These are phyloP conservation scores for Daldinia childiae DNA, from an alignment of 495 filamentous ascomycete species.

Conservation along the genomic window DNA sequence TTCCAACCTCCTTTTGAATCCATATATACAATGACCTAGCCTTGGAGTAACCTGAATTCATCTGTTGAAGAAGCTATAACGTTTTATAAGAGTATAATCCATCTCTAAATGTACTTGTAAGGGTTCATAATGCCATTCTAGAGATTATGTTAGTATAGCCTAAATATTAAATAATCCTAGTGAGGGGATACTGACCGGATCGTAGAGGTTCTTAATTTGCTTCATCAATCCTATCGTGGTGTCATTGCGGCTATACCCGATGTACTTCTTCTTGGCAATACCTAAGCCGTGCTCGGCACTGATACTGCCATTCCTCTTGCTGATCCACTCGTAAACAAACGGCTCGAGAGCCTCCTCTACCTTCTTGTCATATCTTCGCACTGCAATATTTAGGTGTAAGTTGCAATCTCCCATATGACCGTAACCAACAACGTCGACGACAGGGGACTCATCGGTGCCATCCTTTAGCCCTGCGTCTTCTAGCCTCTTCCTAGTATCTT, in stretches of 20 bases:
- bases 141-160: constrained; percentile 15
- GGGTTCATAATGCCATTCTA: constrained; percentile 94
- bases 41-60: not conserved
- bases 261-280: constrained; percentile 91
- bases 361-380: constrained; percentile 81
- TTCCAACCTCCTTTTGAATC: not conserved
- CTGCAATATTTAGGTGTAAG: constrained; percentile 88
- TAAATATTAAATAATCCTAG: not conserved
- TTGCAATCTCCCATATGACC: constrained; percentile 98
- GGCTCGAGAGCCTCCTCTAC: constrained; percentile 93
- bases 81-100: constrained; percentile 4
- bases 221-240: constrained; percentile 92
- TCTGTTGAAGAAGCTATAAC: constrained; percentile 29
- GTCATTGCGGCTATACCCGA: constrained; percentile 88
- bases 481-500: constrained; percentile 78
- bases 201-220: constrained; percentile 88
- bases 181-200: constrained; percentile 76
- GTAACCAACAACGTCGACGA: constrained; percentile 91
- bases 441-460: constrained; percentile 78
- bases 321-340: constrained; percentile 97
- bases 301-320: constrained; percentile 85
- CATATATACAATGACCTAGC: constrained; percentile 1
- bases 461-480: constrained; percentile 78
- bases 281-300: constrained; percentile 96
- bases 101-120: constrained; percentile 79